Conservation (phyloP, 345 rosid species). For the Anacardium occidentale region DNA sequence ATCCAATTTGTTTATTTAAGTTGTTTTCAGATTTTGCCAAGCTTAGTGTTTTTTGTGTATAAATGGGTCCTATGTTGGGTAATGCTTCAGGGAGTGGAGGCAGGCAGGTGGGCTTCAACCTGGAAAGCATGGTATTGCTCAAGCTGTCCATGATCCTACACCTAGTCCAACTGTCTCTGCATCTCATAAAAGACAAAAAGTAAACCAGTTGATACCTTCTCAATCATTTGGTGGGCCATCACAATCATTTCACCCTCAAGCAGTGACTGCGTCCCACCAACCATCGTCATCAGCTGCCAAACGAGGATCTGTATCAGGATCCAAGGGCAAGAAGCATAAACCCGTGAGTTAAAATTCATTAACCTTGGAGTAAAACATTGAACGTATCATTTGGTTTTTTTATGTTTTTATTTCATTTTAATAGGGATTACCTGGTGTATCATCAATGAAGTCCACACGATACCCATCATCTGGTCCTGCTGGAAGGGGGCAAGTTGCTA, state of each 20-base stretch:
- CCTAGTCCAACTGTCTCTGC: constrained; percentile 82
- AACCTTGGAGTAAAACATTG: constrained; percentile 1
- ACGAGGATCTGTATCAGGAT: constrained; percentile 52
- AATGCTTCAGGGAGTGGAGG: constrained; percentile 84
- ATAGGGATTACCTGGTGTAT: constrained; percentile 58
- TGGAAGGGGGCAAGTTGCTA: constrained; percentile 57
- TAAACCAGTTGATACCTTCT: constrained; percentile 49
- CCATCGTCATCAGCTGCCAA: constrained; percentile 60
- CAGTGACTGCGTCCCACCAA: constrained; percentile 49
- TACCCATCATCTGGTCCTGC: constrained; percentile 56
- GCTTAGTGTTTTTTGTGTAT: constrained; percentile 5
- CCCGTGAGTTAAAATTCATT: constrained; percentile 46
- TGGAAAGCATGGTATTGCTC: constrained; percentile 47
- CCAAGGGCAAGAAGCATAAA: constrained; percentile 76
- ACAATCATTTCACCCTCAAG: constrained; percentile 59
- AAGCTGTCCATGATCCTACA: constrained; percentile 54
- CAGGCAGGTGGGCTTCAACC: constrained; percentile 62
- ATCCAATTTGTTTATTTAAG: constrained; percentile 8
- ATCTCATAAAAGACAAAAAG: constrained; percentile 76
- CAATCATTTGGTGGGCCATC: constrained; percentile 61
- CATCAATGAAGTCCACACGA: constrained; percentile 55
- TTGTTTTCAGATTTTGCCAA: constrained; percentile 12
- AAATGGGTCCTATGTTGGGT: constrained; percentile 11
- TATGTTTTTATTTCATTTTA: constrained; percentile 19
- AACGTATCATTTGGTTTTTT: neutral